Evolutionary conservation across 768 basidiomycete genomes (phyloP), one percentile per base, ranked within the genome.

Genomic region (Lactifluus volemus): DNA sequence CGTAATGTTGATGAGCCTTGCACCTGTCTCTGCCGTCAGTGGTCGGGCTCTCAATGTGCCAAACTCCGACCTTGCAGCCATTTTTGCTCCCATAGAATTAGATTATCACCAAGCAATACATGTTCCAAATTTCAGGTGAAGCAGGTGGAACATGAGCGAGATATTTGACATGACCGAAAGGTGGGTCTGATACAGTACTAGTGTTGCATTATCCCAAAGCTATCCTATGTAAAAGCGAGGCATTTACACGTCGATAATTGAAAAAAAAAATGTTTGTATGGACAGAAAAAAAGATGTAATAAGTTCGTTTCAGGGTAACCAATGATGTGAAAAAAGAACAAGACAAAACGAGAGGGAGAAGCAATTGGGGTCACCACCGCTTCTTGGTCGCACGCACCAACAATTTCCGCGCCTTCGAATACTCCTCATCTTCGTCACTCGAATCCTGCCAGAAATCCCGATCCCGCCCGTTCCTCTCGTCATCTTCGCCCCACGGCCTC

Each of bases 391-490:
- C 73, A 64, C 75, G 73, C 45, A 70, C 75, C 67, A 91, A 74
- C 70, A 85, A 55, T 58, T 65, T 75, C 73, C 78, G 80, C 57
- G 86, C 89, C 21, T 68, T 75, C 55, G 74, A 67, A 73, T 91
- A 90, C 69, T 78, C 84, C 61, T 79, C 84, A 68, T 88, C 86
- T 65, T 89, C 75, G 53, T 86, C 86, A 67, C 85, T 85, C 66
- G 88, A 88, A 67, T 92, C 86, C 61, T 79, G 78, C 89, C 88
- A 90, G 62, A 83, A 68, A 63, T 83, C 81, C 21, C 64, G 53
- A 12, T 61, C 60, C n/a, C 49, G 54, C 49, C 48, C 48, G 21
- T 65, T 60, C 56, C 51, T 49, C 49, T 47, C 52, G 64, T 55
- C 69, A 65, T 69, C 62, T n/a, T 61, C 62, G 48, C 65, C 68